Evolutionary conservation across 345 rosid species (phyloP).

Genomic region (Boechera stricta): DNA sequence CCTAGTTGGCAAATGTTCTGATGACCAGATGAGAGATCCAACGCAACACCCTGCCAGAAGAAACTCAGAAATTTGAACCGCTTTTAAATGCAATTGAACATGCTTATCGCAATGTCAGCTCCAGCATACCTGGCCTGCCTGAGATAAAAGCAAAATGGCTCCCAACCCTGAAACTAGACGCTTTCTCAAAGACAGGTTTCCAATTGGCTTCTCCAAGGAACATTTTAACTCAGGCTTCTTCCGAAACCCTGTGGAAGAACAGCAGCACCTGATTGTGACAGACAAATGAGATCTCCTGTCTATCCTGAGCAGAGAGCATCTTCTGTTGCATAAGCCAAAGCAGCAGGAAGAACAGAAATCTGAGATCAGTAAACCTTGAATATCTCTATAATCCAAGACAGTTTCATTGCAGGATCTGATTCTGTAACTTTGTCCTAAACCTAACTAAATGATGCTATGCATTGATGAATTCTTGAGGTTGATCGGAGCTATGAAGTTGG

Average conservation of each 20-base stretch:
- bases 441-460: background rate
- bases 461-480: background rate
- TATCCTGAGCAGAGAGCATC: conserved; percentile 22
- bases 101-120: background rate
- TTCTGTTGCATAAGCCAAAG: background rate
- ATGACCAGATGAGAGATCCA: conserved; percentile 48
- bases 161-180: conserved; percentile 64
- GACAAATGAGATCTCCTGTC: conserved; percentile 21
- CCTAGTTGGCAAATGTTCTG: conserved; percentile 65
- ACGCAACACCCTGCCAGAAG: conserved; percentile 63
- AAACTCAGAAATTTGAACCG: conserved; percentile 18
- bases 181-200: conserved; percentile 44
- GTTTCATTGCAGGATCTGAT: conserved; percentile 1
- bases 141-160: conserved; percentile 64
- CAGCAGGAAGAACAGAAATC: background rate
- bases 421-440: conserved; percentile 1
- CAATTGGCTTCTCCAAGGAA: conserved; percentile 47
- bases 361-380: conserved; percentile 9
- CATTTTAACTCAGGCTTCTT: conserved; percentile 52
- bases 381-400: background rate
- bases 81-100: background rate
- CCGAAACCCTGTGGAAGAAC: conserved; percentile 17
- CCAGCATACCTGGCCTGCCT: conserved; percentile 58
- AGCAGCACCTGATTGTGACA: conserved; percentile 40
- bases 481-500: background rate